These are phyloP conservation scores for Venturia aucupariae DNA, from an alignment of 2,329 filamentous ascomycete species.

Conservation along the genomic window DNA sequence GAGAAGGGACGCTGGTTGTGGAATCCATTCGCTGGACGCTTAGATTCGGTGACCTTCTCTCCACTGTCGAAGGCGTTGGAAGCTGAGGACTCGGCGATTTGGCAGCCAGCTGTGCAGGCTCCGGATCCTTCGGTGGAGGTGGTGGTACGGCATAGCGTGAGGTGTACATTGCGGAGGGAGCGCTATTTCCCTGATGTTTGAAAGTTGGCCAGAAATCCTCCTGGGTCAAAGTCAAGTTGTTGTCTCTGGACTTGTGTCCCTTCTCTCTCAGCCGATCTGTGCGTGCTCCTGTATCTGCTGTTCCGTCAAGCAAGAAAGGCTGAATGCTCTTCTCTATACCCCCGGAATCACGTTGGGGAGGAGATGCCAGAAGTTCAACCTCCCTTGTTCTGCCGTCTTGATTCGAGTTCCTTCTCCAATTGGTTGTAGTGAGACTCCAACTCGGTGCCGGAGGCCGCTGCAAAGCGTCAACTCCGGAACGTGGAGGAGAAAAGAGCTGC, in stretches of 20 bases:
- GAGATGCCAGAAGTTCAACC: conserved; percentile 6
- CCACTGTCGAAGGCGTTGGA: neutral
- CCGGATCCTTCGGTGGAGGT: neutral
- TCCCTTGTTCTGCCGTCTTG: neutral
- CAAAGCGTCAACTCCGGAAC: neutral
- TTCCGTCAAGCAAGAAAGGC: conserved; percentile 12
- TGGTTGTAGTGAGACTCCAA: neutral
- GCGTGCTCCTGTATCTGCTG: conserved; percentile 9
- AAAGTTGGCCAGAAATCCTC: conserved; percentile 40
- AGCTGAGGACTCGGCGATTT: neutral
- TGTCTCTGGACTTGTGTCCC: conserved; percentile 32
- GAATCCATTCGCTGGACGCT: conserved; percentile 10
- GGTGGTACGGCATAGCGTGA: conserved; percentile 29
- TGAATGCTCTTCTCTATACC: conserved; percentile 5
- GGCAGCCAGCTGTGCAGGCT: neutral
- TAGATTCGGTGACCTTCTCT: neutral
- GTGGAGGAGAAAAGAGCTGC: conserved; percentile 4
- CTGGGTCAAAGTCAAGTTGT: conserved; percentile 41
- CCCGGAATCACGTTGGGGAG: neutral
- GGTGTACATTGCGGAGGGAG: conserved; percentile 31
- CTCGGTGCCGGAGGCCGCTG: neutral
- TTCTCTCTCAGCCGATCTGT: conserved; percentile 10
- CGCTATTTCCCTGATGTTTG: conserved; percentile 29
- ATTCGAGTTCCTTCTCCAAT: conserved; percentile 6
- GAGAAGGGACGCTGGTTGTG: neutral